Percentiles rank a stretch among this genome's conserved stretches.
Conservation (phyloP, 306 rosid genomes). For the Acacia confusa region DNA sequence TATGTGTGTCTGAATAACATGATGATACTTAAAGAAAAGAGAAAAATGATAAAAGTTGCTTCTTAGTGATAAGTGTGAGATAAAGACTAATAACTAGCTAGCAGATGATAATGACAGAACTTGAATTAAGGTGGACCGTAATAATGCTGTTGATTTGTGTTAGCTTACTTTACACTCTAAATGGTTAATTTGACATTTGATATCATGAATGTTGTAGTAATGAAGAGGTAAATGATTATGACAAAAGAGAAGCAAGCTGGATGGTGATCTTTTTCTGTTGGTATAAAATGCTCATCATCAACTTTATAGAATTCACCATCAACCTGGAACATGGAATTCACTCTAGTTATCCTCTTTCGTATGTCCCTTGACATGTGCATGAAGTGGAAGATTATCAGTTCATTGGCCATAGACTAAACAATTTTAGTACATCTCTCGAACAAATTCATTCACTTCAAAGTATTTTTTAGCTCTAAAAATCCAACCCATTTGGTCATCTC, state of each 20-base stretch:
- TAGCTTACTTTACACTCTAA: neutral
- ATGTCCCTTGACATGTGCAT: neutral
- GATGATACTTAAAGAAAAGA: neutral
- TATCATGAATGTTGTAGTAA: neutral
- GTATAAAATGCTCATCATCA: neutral
- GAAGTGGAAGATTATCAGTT: neutral
- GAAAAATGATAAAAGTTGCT: neutral
- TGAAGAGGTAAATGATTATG: neutral
- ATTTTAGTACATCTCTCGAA: neutral
- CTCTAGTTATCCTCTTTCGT: neutral
- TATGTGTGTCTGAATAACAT: neutral
- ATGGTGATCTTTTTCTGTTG: neutral
- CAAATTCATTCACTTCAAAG: neutral
- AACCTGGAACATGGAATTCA: neutral
- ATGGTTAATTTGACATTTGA: neutral
- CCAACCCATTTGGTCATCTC: too few species aligned
- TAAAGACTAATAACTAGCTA: neutral
- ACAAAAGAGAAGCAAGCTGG: neutral
- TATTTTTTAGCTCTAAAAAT: neutral
- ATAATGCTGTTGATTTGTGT: neutral
- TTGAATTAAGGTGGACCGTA: neutral
- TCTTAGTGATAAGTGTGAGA: neutral
- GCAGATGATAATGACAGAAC: neutral
- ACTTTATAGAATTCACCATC: neutral
- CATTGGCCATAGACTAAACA: neutral